Evolutionary conservation across 2,329 filamentous ascomycete genomes (phyloP).

Genomic region (Claviceps pazoutovae): DNA sequence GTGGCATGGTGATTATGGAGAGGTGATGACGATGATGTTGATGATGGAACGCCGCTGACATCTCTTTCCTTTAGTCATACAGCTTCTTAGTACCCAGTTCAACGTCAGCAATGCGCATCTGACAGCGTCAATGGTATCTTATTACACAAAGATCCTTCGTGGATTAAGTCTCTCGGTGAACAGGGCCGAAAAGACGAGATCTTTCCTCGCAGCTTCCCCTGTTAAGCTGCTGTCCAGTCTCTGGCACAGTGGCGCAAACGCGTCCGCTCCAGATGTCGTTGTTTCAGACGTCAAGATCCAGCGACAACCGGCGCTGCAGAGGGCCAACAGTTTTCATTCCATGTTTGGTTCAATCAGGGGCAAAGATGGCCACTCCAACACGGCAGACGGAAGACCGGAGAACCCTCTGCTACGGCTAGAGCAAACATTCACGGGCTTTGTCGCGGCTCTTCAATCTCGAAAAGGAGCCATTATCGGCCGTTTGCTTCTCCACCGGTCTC

Average conservation of each 20-base stretch:
- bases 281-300: slow-evolving; percentile 23
- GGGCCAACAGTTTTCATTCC: slow-evolving; percentile 35
- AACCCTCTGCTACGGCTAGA: slow-evolving; percentile 63
- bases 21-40: not conserved
- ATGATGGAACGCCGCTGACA: not conserved
- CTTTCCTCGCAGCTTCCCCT: slow-evolving; percentile 68
- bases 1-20: not conserved
- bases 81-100: slow-evolving; percentile 58
- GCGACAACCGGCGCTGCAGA: slow-evolving; percentile 27
- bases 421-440: slow-evolving; percentile 72
- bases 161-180: slow-evolving; percentile 46
- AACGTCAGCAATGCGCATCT: slow-evolving; percentile 50
- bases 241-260: slow-evolving; percentile 45
- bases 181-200: slow-evolving; percentile 49
- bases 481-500: slow-evolving; percentile 53
- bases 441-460: slow-evolving; percentile 66
- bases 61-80: slow-evolving; percentile 40
- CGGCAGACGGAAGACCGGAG: slow-evolving; percentile 40
- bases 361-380: slow-evolving; percentile 21
- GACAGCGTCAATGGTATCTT: slow-evolving; percentile 56
- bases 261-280: slow-evolving; percentile 12
- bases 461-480: slow-evolving; percentile 79
- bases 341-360: slow-evolving; percentile 41
- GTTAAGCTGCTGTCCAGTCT: slow-evolving; percentile 83
- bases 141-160: slow-evolving; percentile 64